These are phyloP conservation scores for Pythium biforme DNA, from an alignment of 352 stramenopile species.

Conservation along the genomic window DNA sequence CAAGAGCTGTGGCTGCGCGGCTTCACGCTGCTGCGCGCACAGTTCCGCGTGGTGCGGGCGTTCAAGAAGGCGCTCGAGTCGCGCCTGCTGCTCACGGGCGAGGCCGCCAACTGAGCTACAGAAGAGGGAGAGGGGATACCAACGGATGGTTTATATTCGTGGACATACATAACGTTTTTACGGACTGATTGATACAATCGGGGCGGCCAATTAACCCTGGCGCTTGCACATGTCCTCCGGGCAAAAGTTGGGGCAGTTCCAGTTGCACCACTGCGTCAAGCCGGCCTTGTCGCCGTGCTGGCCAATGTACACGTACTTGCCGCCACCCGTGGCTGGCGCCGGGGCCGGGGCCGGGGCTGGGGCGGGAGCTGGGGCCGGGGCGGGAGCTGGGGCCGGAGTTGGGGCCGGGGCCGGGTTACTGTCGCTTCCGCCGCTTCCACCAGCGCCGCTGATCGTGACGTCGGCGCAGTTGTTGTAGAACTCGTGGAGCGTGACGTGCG, in stretches of 20 bases:
- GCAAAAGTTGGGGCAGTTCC: constrained; percentile 39
- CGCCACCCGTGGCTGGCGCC: neutral
- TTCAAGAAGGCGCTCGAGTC: constrained; percentile 15
- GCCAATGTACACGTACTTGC: constrained; percentile 35
- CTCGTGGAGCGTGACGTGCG: constrained; percentile 23
- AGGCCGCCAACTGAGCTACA: too few species aligned
- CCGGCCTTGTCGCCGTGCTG: constrained; percentile 9
- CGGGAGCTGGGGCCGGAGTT: neutral
- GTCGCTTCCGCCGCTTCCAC: constrained; percentile 1
- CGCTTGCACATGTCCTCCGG: constrained; percentile 33
- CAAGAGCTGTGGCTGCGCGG: constrained; percentile 27
- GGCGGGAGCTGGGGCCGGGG: neutral
- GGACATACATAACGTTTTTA: too few species aligned
- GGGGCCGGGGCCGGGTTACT: neutral
- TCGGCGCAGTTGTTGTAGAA: constrained; percentile 31
- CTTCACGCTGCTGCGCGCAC: constrained; percentile 10
- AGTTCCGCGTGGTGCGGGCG: constrained; percentile 12
- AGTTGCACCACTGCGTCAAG: constrained; percentile 39
- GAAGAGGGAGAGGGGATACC: too few species aligned
- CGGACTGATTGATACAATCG: too few species aligned
- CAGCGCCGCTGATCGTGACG: constrained; percentile 18
- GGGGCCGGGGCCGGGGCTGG: neutral
- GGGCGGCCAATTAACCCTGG: too few species aligned
- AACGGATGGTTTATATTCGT: too few species aligned
- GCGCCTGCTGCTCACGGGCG: constrained; percentile 12